A percentile compares a stretch with the other conserved stretches of the same genome.
phyloP scores from a whole-genome alignment of 148 eudicot genomes.

The Rhododendron mucronatum region DNA sequence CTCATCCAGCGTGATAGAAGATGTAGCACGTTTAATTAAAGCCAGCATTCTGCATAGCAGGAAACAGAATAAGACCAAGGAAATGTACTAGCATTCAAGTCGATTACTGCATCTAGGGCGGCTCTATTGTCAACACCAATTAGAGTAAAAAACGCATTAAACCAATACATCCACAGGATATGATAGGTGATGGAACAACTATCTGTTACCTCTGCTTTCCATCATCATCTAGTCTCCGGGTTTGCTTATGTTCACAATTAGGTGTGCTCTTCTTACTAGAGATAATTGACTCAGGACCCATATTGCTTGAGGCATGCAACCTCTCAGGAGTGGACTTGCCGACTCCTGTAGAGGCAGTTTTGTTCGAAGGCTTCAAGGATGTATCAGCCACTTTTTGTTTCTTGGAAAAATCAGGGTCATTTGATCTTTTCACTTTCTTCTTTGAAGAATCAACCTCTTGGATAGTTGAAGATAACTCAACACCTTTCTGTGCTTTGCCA shows the following conservation, averaged over 20 bases:
- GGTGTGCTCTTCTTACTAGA: slow-evolving; percentile 15
- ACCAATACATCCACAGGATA: not conserved
- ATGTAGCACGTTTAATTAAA: slow-evolving; percentile 55
- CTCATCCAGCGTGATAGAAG: slow-evolving; percentile 54
- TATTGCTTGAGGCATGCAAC: slow-evolving; percentile 18
- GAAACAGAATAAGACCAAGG: not conserved
- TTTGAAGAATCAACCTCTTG: slow-evolving; percentile 28
- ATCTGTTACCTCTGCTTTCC: slow-evolving; percentile 49
- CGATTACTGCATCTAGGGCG: not conserved
- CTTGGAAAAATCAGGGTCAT: slow-evolving; percentile 13
- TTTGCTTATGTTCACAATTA: slow-evolving; percentile 18
- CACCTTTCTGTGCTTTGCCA: slow-evolving; percentile 26
- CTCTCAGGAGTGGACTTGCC: slow-evolving; percentile 10
- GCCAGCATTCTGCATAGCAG: slow-evolving; percentile 49
- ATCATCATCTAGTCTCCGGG: slow-evolving; percentile 40
- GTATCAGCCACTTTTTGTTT: slow-evolving; percentile 28
- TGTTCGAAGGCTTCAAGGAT: slow-evolving; percentile 25
- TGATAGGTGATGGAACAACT: not conserved
- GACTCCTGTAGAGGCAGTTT: slow-evolving; percentile 20
- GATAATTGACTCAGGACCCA: slow-evolving; percentile 21
- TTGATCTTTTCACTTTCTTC: slow-evolving; percentile 18
- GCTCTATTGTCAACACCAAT: not conserved
- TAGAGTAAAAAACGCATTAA: not conserved
- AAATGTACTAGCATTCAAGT: not conserved
- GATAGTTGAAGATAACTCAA: slow-evolving; percentile 17